These are phyloP conservation scores for Aureobasidium sp. DNA, from an alignment of 2,329 filamentous ascomycete genomes.

Conservation along the genomic window DNA sequence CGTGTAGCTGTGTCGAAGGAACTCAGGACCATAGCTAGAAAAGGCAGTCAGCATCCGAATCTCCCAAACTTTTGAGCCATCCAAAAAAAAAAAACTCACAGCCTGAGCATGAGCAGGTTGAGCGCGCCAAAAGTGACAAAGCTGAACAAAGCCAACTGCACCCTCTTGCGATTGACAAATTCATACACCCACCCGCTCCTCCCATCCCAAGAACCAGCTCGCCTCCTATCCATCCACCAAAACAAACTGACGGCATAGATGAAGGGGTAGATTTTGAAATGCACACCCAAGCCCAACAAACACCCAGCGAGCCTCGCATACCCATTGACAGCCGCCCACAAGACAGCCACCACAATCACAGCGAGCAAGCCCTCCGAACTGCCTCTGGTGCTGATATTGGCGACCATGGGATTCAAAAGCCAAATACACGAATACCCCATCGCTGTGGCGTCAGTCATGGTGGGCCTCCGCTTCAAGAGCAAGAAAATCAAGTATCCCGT, in stretches of 20 bases:
- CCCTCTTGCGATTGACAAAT: slow-evolving; percentile 34
- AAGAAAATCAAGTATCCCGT: slow-evolving; percentile 71
- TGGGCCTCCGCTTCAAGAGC: slow-evolving; percentile 40
- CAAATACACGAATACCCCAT: slow-evolving; percentile 78
- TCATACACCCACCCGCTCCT: neutral
- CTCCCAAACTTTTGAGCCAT: neutral
- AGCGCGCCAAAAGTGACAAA: slow-evolving; percentile 65
- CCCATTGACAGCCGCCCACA: slow-evolving; percentile 71
- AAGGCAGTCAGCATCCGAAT: neutral
- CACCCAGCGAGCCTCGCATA: slow-evolving; percentile 61
- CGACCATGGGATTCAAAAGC: slow-evolving; percentile 97
- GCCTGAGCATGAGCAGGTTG: slow-evolving; percentile 70
- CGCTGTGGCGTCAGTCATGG: slow-evolving; percentile 44
- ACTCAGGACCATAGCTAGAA: slow-evolving; percentile 65
- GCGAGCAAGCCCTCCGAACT: slow-evolving; percentile 88
- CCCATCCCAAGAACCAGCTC: slow-evolving; percentile 9
- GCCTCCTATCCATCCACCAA: slow-evolving; percentile 66
- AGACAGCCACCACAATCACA: slow-evolving; percentile 70
- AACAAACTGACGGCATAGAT: slow-evolving; percentile 80
- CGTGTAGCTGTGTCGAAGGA: slow-evolving; percentile 83
- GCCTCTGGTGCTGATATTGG: slow-evolving; percentile 88
- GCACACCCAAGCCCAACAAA: slow-evolving; percentile 75
- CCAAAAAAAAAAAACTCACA: slow-evolving; percentile 45
- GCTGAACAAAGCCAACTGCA: slow-evolving; percentile 57
- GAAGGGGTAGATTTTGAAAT: slow-evolving; percentile 99